Evolutionary conservation across 176 grass and related monocot species (phyloP).

Genomic region (Oryza punctata): DNA sequence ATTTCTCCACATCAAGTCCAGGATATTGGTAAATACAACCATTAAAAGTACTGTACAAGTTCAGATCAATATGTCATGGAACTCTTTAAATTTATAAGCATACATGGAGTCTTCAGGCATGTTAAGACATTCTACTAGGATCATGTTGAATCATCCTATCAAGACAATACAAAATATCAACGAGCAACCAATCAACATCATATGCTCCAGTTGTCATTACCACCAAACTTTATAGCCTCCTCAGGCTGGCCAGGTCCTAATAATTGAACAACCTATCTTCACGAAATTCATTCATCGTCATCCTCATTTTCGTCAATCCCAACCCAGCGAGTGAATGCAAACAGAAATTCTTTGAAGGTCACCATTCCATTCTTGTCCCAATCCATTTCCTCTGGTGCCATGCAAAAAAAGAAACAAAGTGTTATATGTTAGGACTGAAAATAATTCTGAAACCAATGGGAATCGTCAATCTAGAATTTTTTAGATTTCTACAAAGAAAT

Average conservation of each 20-base stretch:
- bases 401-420: neutral
- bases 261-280: slow-evolving; percentile 3
- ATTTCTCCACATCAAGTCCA: neutral
- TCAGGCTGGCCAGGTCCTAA: neutral
- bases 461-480: neutral
- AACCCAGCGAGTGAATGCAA: slow-evolving; percentile 95
- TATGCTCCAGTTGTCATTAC: neutral
- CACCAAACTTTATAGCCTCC: neutral
- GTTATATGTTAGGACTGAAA: neutral
- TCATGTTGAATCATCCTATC: slow-evolving; percentile 28
- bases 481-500: neutral
- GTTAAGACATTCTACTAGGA: neutral
- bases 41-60: neutral
- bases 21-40: neutral
- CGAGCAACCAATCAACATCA: slow-evolving; percentile 30
- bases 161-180: slow-evolving; percentile 17
- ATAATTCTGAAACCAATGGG: neutral
- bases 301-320: slow-evolving; percentile 84
- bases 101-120: neutral
- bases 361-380: slow-evolving; percentile 99
- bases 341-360: slow-evolving; percentile 89
- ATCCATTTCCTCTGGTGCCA: slow-evolving; percentile 90
- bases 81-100: neutral
- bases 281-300: slow-evolving; percentile 29
- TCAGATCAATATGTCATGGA: neutral